These are phyloP conservation scores for Coleophoma cylindrospora DNA, from an alignment of 2,329 filamentous ascomycete species.

Conservation along the genomic window DNA sequence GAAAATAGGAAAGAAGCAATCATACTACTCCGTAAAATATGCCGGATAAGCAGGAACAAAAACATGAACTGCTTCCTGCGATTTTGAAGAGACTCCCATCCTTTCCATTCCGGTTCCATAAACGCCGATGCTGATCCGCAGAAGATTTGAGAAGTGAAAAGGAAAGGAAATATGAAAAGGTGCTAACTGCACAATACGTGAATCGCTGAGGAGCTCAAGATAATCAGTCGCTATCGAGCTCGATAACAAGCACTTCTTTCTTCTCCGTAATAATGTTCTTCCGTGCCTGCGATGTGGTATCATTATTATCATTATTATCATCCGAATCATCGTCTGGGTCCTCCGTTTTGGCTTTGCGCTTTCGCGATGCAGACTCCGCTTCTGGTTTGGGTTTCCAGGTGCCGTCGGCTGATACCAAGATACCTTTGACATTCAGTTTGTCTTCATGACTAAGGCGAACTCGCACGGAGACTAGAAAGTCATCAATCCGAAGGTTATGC, in stretches of 20 bases:
- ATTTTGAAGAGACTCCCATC: too few relatives aligned
- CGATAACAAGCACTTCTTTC: conserved; percentile 15
- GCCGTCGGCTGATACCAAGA: conserved; percentile 60
- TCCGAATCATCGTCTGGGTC: conserved; percentile 8
- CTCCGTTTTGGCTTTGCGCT: conserved; percentile 12
- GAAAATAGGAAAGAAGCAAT: too few relatives aligned
- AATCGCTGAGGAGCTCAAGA: background rate
- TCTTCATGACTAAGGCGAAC: conserved; percentile 43
- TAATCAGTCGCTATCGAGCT: conserved; percentile 20
- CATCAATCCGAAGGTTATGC: conserved; percentile 63
- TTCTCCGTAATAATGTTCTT: conserved; percentile 5
- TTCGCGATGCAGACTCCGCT: conserved; percentile 5
- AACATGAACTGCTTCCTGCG: too few relatives aligned
- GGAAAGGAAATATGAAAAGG: background rate
- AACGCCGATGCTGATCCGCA: background rate
- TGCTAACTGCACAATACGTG: too few relatives aligned
- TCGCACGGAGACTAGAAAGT: conserved; percentile 64
- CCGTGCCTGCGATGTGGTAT: background rate
- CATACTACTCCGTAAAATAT: too few relatives aligned
- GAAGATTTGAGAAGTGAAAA: background rate
- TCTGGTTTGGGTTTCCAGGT: conserved; percentile 53
- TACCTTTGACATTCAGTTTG: conserved; percentile 48
- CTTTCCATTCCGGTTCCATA: background rate
- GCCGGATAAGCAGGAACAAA: too few relatives aligned
- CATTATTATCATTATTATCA: conserved; percentile 10